Evolutionary conservation across 768 basidiomycete species (phyloP).

Genomic region (Mycena rebaudengoi): DNA sequence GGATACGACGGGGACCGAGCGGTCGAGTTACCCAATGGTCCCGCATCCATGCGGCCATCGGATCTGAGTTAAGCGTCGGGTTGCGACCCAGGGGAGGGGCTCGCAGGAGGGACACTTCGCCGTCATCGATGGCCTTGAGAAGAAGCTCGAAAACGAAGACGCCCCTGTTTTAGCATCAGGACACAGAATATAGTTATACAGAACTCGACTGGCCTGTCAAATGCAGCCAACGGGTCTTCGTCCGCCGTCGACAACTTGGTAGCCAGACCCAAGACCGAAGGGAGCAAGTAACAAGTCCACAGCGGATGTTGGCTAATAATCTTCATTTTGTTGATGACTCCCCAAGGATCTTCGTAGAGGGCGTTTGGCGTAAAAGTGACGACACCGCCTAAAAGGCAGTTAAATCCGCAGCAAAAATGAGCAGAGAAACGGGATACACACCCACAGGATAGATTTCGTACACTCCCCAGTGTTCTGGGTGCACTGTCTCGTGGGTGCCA

Average conservation of each 20-base stretch:
- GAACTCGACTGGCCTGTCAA: slow-evolving; percentile 47
- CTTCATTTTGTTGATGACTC: slow-evolving; percentile 55
- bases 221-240: slow-evolving; percentile 50
- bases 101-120: slow-evolving; percentile 61
- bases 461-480: slow-evolving; percentile 65
- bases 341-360: slow-evolving; percentile 61
- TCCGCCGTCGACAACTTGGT: slow-evolving; percentile 47
- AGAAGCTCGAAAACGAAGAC: slow-evolving; percentile 50
- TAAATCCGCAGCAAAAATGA: background rate
- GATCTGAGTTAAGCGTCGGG: slow-evolving; percentile 28
- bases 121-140: slow-evolving; percentile 61
- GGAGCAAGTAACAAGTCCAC: slow-evolving; percentile 75
- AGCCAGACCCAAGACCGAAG: slow-evolving; percentile 68
- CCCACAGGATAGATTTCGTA: slow-evolving; percentile 75
- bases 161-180: slow-evolving; percentile 38
- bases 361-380: slow-evolving; percentile 74
- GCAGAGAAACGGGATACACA: slow-evolving; percentile 40
- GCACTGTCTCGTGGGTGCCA: slow-evolving; percentile 66
- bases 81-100: slow-evolving; percentile 52
- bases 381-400: slow-evolving; percentile 63
- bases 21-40: slow-evolving; percentile 41
- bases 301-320: slow-evolving; percentile 66
- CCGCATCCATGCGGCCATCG: slow-evolving; percentile 47
- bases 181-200: background rate
- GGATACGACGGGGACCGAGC: slow-evolving; percentile 46